Base-by-base conservation (phyloP, 2,329 filamentous ascomycete genomes). In the Pseudocercospora musae region DNA sequence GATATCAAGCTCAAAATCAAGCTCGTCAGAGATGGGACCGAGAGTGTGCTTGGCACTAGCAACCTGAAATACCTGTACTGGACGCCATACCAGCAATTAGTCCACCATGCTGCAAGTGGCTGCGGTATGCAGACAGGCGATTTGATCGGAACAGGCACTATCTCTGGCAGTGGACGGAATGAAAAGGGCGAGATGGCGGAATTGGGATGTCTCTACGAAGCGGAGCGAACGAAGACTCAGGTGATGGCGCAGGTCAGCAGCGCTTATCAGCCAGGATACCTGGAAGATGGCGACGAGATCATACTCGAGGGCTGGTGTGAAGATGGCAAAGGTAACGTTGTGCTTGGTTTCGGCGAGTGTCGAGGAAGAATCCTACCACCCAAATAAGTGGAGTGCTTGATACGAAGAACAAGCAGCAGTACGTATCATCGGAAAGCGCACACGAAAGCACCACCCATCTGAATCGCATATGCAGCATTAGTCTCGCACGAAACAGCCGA, bases 41-140 rank as follows among this genome's bases (percentile, higher is more conserved):
- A 68, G 20, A 59, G 58, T 40, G 50, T 66, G 11, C 62, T 72
- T 33, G 68, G 70, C 27, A 67, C 64, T 4, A 71, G 68, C 60
- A 74, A 75, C 57, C 52, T 80, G 69, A 69, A 73, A 68, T 68
- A 78, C 68, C 42, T 80, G 69, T 79, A 79, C 57, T 81, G 78
- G 78, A 80, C 78, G 11, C 78, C 79, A n/a, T 73, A 77, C 53
- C 78, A 80, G 57, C 77, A 79, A 69, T 66, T 80, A 11, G 75
- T 78, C 1, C 79, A 80, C 62, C 77, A 80, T 56, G 75, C 77
- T 0, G 73, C 76, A 15, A 75, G 76, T n/a, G 77, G 77, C 2
- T 79, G 77, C 62, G 75, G 73, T 0, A 72, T 80, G 59, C 66
- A 74, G 23, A 76, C 76, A 0, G 79, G 78, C 9, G 78, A 81